Percentiles rank a stretch among this genome's conserved stretches.
phyloP scores from a whole-genome alignment of 192 early-diverging fungal species.

The Thoreauomyces humboldtii region DNA sequence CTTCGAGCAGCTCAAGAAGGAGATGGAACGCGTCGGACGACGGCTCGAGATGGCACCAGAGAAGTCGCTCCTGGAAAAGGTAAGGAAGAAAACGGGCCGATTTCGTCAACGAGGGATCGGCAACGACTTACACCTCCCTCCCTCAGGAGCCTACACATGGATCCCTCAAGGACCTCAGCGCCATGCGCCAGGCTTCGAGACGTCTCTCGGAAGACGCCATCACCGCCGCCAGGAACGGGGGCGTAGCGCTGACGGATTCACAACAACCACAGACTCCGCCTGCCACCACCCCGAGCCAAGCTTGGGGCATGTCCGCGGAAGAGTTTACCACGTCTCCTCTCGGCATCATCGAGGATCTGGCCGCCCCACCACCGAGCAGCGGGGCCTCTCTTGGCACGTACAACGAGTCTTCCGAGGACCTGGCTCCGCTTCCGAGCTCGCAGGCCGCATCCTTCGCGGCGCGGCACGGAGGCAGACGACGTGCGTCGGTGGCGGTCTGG shows the following conservation, averaged over 20 bases:
- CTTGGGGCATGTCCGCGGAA: constrained; percentile 10
- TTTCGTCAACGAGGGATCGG: neutral
- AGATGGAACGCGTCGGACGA: constrained; percentile 41
- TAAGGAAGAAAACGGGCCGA: neutral
- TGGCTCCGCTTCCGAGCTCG: neutral
- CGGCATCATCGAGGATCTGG: neutral
- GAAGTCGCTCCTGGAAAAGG: neutral
- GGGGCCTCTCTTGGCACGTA: neutral
- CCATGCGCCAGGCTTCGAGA: constrained; percentile 19
- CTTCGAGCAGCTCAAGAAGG: constrained; percentile 29
- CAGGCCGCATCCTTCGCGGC: constrained; percentile 1
- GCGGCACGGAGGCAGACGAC: constrained; percentile 33
- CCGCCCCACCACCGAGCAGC: constrained; percentile 21
- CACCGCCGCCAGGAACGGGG: neutral
- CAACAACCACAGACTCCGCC: neutral
- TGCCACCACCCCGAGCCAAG: neutral
- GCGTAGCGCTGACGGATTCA: no score
- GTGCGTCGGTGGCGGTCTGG: constrained; percentile 79
- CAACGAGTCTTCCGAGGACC: neutral
- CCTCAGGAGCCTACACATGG: constrained; percentile 10
- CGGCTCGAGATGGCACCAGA: neutral
- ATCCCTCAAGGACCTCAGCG: constrained; percentile 17
- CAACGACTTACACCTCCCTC: neutral
- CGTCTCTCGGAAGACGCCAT: constrained; percentile 11
- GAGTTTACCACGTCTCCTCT: constrained; percentile 21